Evolutionary conservation across 2,329 filamentous ascomycete genomes (phyloP).

Genomic region (Ophiocordyceps camponoti-leonardi): DNA sequence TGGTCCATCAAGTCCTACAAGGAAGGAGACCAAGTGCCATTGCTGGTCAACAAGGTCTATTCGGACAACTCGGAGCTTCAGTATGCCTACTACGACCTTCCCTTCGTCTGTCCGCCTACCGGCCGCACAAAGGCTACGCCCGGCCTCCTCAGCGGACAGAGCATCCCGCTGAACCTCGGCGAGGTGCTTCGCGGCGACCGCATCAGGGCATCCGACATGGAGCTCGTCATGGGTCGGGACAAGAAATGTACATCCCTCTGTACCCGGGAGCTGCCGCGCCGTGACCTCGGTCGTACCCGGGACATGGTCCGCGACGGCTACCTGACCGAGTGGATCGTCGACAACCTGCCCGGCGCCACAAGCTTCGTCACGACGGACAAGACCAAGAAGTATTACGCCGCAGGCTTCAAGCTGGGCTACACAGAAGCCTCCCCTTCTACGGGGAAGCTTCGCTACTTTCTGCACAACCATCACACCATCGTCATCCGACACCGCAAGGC

Average conservation of each 20-base stretch:
- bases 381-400: constrained; percentile 71
- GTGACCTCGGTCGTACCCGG: constrained; percentile 48
- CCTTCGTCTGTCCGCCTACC: constrained; percentile 70
- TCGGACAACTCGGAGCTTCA: constrained; percentile 82
- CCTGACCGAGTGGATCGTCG: constrained; percentile 85
- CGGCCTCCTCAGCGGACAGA: constrained; percentile 57
- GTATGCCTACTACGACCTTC: constrained; percentile 78
- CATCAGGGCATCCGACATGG: constrained; percentile 71
- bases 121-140: constrained; percentile 48
- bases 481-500: constrained; percentile 64
- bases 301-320: constrained; percentile 64
- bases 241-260: constrained; percentile 58
- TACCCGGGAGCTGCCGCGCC: constrained; percentile 44
- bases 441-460: constrained; percentile 48
- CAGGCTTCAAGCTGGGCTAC: constrained; percentile 78
- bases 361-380: constrained; percentile 80
- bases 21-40: constrained; percentile 58
- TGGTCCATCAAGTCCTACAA: constrained; percentile 72
- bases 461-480: constrained; percentile 81
- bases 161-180: constrained; percentile 66
- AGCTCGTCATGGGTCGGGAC: constrained; percentile 61
- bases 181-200: constrained; percentile 78
- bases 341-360: constrained; percentile 77
- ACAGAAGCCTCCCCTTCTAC: constrained; percentile 44
- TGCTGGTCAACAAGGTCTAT: constrained; percentile 87